Conservation (phyloP, 768 basidiomycete genomes). For the Tricholoma sp. region DNA sequence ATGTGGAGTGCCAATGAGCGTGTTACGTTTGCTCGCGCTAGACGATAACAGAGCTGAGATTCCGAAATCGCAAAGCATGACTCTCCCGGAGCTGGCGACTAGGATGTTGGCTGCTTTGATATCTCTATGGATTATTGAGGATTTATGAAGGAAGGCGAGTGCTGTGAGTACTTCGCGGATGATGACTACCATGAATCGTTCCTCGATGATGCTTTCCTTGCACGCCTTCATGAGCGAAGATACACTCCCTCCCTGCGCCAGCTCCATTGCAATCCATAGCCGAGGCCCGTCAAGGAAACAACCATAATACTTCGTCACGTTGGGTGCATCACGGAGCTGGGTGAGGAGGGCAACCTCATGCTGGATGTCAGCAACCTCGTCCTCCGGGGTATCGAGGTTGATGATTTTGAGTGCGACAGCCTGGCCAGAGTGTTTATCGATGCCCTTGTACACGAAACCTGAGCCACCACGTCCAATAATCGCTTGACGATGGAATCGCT, state of each 20-base stretch:
- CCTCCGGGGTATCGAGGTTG: slow-evolving; percentile 93
- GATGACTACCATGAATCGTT: slow-evolving; percentile 85
- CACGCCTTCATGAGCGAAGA: slow-evolving; percentile 89
- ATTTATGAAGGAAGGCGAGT: slow-evolving; percentile 86
- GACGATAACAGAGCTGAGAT: slow-evolving; percentile 90
- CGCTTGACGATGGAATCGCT: slow-evolving; percentile 81
- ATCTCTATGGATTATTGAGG: slow-evolving; percentile 94
- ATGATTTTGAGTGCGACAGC: slow-evolving; percentile 98
- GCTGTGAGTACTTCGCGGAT: slow-evolving; percentile 84
- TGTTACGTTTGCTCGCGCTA: slow-evolving; percentile 87
- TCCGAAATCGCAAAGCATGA: slow-evolving; percentile 97
- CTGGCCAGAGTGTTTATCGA: slow-evolving; percentile 78
- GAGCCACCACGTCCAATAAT: slow-evolving; percentile 95
- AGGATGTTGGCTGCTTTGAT: slow-evolving; percentile 98
- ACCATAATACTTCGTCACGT: slow-evolving; percentile 94
- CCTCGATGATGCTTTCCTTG: slow-evolving; percentile 71
- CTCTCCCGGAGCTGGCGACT: slow-evolving; percentile 80
- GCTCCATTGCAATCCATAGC: slow-evolving; percentile 99
- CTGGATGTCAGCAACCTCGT: slow-evolving; percentile 96
- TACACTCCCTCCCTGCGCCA: slow-evolving; percentile 92
- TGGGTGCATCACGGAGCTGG: slow-evolving; percentile 84
- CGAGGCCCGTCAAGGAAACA: slow-evolving; percentile 92
- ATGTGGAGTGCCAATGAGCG: slow-evolving; percentile 94
- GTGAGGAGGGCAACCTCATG: slow-evolving; percentile 90
- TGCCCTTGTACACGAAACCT: slow-evolving; percentile 91